Evolutionary conservation across 495 filamentous ascomycete genomes (phyloP).

Genomic region (Daldinia bambusicola): DNA sequence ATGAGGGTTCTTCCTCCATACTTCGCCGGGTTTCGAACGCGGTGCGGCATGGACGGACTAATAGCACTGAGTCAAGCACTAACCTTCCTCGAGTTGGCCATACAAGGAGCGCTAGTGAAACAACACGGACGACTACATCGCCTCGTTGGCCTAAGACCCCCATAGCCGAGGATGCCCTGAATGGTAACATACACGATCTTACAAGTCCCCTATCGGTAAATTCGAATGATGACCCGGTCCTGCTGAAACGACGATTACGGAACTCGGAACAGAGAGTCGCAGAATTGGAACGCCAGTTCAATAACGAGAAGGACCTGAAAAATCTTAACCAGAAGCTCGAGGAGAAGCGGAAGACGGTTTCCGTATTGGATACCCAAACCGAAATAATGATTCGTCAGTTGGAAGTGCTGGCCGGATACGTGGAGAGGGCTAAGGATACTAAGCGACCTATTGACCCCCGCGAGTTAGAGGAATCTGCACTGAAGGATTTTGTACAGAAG

Average conservation of each 20-base stretch:
- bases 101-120: constrained; percentile 66
- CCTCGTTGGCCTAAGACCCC: constrained; percentile 79
- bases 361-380: constrained; percentile 91
- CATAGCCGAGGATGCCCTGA: constrained; percentile 69
- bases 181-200: constrained; percentile 67
- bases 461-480: constrained; percentile 82
- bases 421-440: constrained; percentile 74
- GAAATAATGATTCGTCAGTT: constrained; percentile 95
- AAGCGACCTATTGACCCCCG: constrained; percentile 75
- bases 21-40: constrained; percentile 90
- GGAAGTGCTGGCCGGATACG: constrained; percentile 76
- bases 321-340: constrained; percentile 85
- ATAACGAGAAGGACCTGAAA: constrained; percentile 80
- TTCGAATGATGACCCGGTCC: constrained; percentile 73
- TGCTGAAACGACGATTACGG: constrained; percentile 80
- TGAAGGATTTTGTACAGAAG: constrained; percentile 88
- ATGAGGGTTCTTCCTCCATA: constrained; percentile 77
- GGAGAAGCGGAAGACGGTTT: constrained; percentile 95
- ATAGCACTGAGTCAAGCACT: constrained; percentile 69
- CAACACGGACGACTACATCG: constrained; percentile 63
- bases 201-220: constrained; percentile 76
- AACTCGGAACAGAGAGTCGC: constrained; percentile 82
- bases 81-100: constrained; percentile 55
- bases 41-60: constrained; percentile 91
- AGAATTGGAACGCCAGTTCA: constrained; percentile 80